Conservation (phyloP, 768 basidiomycete species). For the Suillus clintonianus region DNA sequence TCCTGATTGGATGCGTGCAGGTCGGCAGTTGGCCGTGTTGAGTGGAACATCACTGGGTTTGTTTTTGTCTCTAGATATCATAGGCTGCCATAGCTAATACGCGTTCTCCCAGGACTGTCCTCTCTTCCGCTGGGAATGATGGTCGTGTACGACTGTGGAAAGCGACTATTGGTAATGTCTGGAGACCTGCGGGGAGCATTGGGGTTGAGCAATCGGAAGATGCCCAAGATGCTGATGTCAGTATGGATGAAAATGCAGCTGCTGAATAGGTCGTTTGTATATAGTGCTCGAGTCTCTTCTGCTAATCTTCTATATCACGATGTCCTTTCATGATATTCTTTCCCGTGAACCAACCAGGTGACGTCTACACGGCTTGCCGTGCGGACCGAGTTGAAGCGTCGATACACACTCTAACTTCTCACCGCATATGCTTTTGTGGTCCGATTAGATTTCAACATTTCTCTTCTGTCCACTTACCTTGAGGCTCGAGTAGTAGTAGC, state of each 20-base stretch:
- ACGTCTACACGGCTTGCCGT: background rate
- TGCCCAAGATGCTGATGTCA: conserved; percentile 41
- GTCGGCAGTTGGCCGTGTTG: conserved; percentile 79
- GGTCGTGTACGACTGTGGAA: conserved; percentile 85
- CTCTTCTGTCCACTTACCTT: background rate
- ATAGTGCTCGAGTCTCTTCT: background rate
- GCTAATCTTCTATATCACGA: background rate
- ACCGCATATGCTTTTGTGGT: background rate
- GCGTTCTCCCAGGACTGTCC: conserved; percentile 60
- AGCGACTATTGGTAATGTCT: conserved; percentile 78
- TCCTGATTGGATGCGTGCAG: conserved; percentile 35
- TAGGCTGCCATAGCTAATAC: conserved; percentile 4
- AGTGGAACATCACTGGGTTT: conserved; percentile 93
- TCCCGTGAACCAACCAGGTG: background rate
- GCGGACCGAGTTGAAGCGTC: background rate
- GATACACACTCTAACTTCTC: background rate
- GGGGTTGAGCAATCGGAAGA: conserved; percentile 76
- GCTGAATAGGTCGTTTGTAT: conserved; percentile 29
- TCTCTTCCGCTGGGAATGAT: conserved; percentile 84
- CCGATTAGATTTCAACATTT: background rate
- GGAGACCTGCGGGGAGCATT: conserved; percentile 81
- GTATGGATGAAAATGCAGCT: conserved; percentile 44
- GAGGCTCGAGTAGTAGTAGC: background rate
- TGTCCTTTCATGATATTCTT: background rate
- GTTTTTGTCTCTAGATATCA: background rate